phyloP scores from a whole-genome alignment of 2,329 filamentous ascomycete genomes.

The Thielaviopsis euricoi region DNA sequence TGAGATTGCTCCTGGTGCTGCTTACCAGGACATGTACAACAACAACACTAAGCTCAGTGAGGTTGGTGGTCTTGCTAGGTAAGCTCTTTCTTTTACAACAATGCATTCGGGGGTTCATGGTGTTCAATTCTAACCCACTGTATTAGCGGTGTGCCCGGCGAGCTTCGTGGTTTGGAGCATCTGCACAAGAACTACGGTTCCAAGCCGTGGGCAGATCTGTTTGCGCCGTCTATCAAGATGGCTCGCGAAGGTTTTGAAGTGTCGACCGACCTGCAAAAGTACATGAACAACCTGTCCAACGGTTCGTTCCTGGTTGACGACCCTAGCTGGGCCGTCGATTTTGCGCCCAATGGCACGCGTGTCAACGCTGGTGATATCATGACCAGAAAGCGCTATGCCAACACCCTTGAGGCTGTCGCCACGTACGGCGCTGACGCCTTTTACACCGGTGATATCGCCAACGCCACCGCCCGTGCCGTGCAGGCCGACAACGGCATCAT shows the following conservation, averaged over 20 bases:
- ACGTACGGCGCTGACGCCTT: slow-evolving; percentile 50
- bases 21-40: slow-evolving; percentile 67
- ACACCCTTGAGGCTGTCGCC: slow-evolving; percentile 57
- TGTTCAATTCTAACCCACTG: background rate
- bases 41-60: slow-evolving; percentile 48
- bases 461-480: slow-evolving; percentile 55
- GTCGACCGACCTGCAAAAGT: slow-evolving; percentile 51
- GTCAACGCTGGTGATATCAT: slow-evolving; percentile 56
- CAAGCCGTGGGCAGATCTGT: slow-evolving; percentile 48
- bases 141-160: slow-evolving; percentile 47
- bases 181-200: slow-evolving; percentile 51
- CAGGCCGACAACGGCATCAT: slow-evolving; percentile 64
- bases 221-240: slow-evolving; percentile 53
- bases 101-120: background rate
- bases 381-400: slow-evolving; percentile 55
- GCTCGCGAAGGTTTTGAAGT: slow-evolving; percentile 59
- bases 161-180: slow-evolving; percentile 57
- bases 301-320: slow-evolving; percentile 51
- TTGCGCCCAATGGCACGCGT: slow-evolving; percentile 57
- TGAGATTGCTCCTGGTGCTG: slow-evolving; percentile 66
- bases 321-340: slow-evolving; percentile 66
- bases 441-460: slow-evolving; percentile 56
- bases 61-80: slow-evolving; percentile 54
- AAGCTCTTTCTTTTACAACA: slow-evolving; percentile 30
- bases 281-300: slow-evolving; percentile 40